phyloP scores from a whole-genome alignment of 2,329 filamentous ascomycete genomes.

The Penicillium sp. region DNA sequence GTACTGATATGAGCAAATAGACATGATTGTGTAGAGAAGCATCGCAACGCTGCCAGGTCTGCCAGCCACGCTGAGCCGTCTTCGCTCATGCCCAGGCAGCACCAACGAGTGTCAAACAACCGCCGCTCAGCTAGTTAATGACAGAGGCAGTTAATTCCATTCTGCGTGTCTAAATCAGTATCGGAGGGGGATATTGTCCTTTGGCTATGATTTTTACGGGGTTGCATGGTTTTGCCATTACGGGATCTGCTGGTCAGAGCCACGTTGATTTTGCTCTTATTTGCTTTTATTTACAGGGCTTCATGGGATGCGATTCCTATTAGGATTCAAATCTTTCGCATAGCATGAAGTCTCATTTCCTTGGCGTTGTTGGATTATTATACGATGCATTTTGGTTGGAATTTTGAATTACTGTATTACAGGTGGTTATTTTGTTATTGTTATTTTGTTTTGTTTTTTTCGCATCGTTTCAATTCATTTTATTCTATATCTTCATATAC shows the following conservation, averaged over 20 bases:
- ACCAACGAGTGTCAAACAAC: background rate
- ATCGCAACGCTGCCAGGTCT: background rate
- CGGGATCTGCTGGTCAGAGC: background rate
- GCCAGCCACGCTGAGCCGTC: background rate
- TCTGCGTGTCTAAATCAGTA: background rate
- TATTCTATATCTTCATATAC: background rate
- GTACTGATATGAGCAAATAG: conserved; percentile 1
- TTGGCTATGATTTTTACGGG: background rate
- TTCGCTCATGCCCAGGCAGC: background rate
- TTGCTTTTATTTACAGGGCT: background rate
- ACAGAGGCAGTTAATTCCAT: background rate
- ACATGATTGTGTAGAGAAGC: background rate
- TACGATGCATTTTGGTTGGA: conserved; percentile 8
- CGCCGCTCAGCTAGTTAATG: background rate
- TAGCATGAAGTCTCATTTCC: background rate
- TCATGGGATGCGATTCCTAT: background rate
- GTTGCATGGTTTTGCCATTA: background rate
- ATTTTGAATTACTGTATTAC: background rate
- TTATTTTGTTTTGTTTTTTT: background rate
- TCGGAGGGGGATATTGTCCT: background rate
- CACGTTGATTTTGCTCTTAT: background rate
- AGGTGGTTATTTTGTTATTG: background rate
- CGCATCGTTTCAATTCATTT: background rate
- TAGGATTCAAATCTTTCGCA: background rate
- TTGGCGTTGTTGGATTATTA: conserved; percentile 2